Conservation (phyloP, 2,329 filamentous ascomycete species). For the Colletotrichum truncatum region DNA sequence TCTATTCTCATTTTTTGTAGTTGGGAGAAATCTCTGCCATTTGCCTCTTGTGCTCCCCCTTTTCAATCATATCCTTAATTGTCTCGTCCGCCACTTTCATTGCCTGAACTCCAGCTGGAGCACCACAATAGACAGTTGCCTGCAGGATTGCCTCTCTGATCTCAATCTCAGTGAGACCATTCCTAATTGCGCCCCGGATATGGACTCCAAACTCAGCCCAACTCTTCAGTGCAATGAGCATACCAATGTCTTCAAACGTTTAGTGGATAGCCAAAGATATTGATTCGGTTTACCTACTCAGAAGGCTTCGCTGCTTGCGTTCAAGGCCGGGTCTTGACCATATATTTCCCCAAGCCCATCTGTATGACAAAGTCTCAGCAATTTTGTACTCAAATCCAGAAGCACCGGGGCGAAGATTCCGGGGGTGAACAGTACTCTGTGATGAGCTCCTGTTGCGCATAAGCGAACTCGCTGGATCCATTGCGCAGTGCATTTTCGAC, state of each 20-base stretch:
- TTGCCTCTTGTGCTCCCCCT: conserved; percentile 36
- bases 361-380: background rate
- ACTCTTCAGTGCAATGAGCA: conserved; percentile 69
- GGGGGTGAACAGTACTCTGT: no score
- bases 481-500: conserved; percentile 64
- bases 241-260: conserved; percentile 58
- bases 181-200: conserved; percentile 68
- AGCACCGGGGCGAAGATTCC: background rate
- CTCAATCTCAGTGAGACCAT: conserved; percentile 66
- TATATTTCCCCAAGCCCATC: conserved; percentile 64
- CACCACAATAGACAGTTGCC: conserved; percentile 50
- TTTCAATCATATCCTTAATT: conserved; percentile 37
- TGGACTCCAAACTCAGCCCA: conserved; percentile 68
- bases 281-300: conserved; percentile 44
- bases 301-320: conserved; percentile 65
- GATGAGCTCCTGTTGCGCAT: conserved; percentile 68
- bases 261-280: background rate
- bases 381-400: background rate
- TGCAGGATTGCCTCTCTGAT: conserved; percentile 62
- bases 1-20: background rate
- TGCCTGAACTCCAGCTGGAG: conserved; percentile 50
- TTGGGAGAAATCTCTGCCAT: conserved; percentile 22
- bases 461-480: conserved; percentile 64
- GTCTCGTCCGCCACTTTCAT: conserved; percentile 37
- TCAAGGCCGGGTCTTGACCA: conserved; percentile 71